Evolutionary conservation across 2,329 filamentous ascomycete species (phyloP), one percentile per base, ranked within the genome.

Genomic region (Aspergillus novofumigatus): DNA sequence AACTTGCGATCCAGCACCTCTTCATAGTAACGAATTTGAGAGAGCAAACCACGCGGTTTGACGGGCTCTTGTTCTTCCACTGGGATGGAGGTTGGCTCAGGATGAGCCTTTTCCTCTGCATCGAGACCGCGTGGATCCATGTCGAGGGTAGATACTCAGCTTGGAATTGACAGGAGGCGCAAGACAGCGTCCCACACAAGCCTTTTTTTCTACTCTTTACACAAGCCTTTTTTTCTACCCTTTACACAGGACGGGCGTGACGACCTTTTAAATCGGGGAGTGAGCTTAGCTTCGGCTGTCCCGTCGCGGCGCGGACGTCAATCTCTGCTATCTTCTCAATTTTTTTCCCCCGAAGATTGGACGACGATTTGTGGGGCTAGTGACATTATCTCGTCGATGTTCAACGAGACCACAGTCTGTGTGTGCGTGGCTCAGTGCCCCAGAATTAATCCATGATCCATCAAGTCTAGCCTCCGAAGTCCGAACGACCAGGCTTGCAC

Each of bases 1-100:
- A 83, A 65, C 60, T 74, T 78, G 48, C 64, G 65, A 65, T 82
- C 80, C 64, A 81, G 67, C 10, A 72, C 67, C 14, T 68, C 69
- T 57, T 82, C 80, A 54, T 76, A 72, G 49, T 68, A 62, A 50
- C 77, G 77, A 65, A 72, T 64, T 48, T 54, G 58, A 23, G 57
- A 59, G 8, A 67, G 54, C 28, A 67, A 49, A 0, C 65, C 63
- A 29, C 32, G 53, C 41, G 59, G 59, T 38, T 58, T 61, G 41
- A 54, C 57, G 4, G 51, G 29, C 4, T 55, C 26, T 8, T 65
- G 54, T 20, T 53, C 59, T 48, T 62, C 60, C 47, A 64, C 54
- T 6, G 56, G 52, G 41, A 54, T 51, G 41, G 59, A 53, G 21
- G 49, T 35, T 44, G 56, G 60, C 53, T 62, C 59, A n/a, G 56